Evolutionary conservation across 495 filamentous ascomycete genomes (phyloP).

Genomic region (Darksidea phi): DNA sequence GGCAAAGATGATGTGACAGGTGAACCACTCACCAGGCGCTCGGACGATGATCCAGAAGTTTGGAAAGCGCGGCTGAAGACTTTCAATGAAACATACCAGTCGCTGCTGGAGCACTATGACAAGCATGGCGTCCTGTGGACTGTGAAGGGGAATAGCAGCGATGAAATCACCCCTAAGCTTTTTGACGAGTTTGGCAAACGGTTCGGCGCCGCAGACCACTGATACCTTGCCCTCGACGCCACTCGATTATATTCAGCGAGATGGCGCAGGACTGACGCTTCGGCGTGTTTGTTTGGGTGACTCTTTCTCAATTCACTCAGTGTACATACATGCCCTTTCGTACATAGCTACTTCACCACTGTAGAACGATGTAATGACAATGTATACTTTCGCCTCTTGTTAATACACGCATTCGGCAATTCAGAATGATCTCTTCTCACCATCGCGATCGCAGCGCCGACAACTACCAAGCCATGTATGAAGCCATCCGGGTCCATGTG

Average conservation of each 20-base stretch:
- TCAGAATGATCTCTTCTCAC: neutral
- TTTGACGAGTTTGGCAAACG: constrained; percentile 73
- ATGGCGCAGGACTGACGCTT: neutral
- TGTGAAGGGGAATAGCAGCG: constrained; percentile 80
- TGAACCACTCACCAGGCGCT: constrained; percentile 74
- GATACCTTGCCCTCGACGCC: neutral
- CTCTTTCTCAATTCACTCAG: neutral
- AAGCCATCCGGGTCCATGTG: constrained; percentile 5
- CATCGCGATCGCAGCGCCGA: neutral
- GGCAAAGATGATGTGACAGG: constrained; percentile 91
- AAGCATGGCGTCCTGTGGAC: constrained; percentile 82
- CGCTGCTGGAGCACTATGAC: constrained; percentile 85
- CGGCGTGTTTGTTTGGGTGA: neutral
- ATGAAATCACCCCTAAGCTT: constrained; percentile 89
- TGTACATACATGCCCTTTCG: neutral
- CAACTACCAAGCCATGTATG: constrained; percentile 2
- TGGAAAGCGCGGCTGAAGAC: constrained; percentile 75
- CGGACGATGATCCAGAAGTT: constrained; percentile 82
- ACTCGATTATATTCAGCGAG: neutral
- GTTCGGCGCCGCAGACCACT: constrained; percentile 52
- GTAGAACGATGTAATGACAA: constrained; percentile 15
- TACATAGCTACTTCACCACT: constrained; percentile 1
- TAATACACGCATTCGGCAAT: neutral
- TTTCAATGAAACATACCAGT: constrained; percentile 82
- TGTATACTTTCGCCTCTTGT: neutral